phyloP scores from a whole-genome alignment of 2,329 filamentous ascomycete species.

The Xylariaceae sp. region DNA sequence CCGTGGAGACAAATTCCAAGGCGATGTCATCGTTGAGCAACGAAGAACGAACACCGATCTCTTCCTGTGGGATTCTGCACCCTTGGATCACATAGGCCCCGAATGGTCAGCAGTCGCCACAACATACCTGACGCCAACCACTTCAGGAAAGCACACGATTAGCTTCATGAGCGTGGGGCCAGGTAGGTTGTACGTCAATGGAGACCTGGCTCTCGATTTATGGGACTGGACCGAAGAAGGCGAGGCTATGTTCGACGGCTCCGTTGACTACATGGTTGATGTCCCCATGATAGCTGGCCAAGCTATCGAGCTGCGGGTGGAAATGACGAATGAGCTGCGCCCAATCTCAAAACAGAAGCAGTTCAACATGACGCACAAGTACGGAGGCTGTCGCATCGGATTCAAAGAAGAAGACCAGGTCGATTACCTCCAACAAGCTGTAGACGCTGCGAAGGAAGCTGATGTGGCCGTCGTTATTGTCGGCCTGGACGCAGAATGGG shows the following conservation, averaged over 20 bases:
- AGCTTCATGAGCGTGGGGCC: slow-evolving; percentile 68
- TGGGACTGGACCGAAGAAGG: slow-evolving; percentile 70
- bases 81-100: slow-evolving; percentile 55
- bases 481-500: slow-evolving; percentile 71
- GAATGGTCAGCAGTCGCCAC: slow-evolving; percentile 65
- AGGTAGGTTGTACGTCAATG: slow-evolving; percentile 59
- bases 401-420: slow-evolving; percentile 65
- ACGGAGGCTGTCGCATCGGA: slow-evolving; percentile 69
- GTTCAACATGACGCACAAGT: slow-evolving; percentile 59
- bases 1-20: slow-evolving; percentile 60
- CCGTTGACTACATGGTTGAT: slow-evolving; percentile 61
- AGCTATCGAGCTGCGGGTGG: slow-evolving; percentile 59
- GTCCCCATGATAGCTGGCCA: slow-evolving; percentile 58
- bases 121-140: slow-evolving; percentile 56
- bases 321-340: slow-evolving; percentile 65
- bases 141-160: slow-evolving; percentile 61
- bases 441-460: slow-evolving; percentile 57
- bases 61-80: slow-evolving; percentile 69
- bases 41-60: slow-evolving; percentile 63
- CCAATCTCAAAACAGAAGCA: slow-evolving; percentile 58
- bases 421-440: slow-evolving; percentile 63
- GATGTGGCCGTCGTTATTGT: slow-evolving; percentile 69
- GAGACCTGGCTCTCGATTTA: slow-evolving; percentile 58
- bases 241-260: slow-evolving; percentile 70
- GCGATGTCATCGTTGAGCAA: slow-evolving; percentile 55